Evolutionary conservation across 495 filamentous ascomycete species (phyloP), one percentile per base, ranked within the genome.

Genomic region (Aspergillus homomorphus): DNA sequence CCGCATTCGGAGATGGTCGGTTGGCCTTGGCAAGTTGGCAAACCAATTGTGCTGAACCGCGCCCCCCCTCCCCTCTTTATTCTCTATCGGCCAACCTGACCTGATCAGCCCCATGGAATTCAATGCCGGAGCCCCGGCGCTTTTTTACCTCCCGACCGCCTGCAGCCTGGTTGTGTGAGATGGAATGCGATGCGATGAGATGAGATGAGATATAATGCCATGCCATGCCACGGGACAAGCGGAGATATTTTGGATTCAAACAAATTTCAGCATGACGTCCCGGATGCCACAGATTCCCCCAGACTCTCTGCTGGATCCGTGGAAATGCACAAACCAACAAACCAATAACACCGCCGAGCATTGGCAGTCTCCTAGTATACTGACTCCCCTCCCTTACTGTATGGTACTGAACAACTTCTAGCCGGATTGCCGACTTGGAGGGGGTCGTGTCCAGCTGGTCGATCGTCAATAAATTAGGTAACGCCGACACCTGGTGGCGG

Each of bases 1-100:
- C 69, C 69, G 65, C 69, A 62, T 33, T 62, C 58, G 62, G 65
- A 62, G 58, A 45, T 42, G 23, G 56, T 30, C 28, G 58, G 54
- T 45, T 53, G 45, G 28, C 12, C 63, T 66, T 66, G 63, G 63
- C 63, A 30, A 54, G 62, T 48, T 57, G n/a, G n/a, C n/a, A n/a
- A n/a, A n/a, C n/a, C n/a, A n/a, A n/a, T n/a, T n/a, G n/a, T n/a
- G n/a, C n/a, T n/a, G n/a, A n/a, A n/a, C n/a, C n/a, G n/a, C 20
- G 15, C 28, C 26, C 41, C 6, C 26, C 51, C 30, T 56, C 33
- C 22, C 42, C 2, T n/a, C 22, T 21, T 28, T 14, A n/a, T 20
- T 15, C 14, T 19, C 10, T 44, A 70, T 60, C 61, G 12, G 12
- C 33, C 33, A 38, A 38, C 33, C 33, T 38, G 15, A 5, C 12